phyloP scores from a whole-genome alignment of 2,329 filamentous ascomycete genomes.

The Claviceps purpurea region DNA sequence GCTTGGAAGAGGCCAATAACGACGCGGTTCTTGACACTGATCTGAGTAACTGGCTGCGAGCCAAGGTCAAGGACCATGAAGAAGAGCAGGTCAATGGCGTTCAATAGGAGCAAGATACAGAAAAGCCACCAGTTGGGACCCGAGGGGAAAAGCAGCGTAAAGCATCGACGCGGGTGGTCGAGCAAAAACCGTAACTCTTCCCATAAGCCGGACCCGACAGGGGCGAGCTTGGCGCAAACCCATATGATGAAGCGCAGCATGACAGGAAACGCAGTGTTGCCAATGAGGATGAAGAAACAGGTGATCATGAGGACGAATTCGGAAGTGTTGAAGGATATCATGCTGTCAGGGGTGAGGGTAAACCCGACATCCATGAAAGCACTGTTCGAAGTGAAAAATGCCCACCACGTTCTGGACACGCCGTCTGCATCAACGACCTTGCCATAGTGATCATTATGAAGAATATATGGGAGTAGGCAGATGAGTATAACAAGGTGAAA shows the following conservation, averaged over 20 bases:
- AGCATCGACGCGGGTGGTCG: constrained; percentile 90
- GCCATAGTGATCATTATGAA: constrained; percentile 48
- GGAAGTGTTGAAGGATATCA: constrained; percentile 74
- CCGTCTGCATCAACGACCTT: constrained; percentile 47
- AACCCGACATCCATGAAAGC: constrained; percentile 94
- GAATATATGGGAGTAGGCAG: constrained; percentile 70
- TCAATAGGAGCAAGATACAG: constrained; percentile 67
- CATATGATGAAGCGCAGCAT: constrained; percentile 93
- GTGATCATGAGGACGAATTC: constrained; percentile 64
- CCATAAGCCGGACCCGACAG: constrained; percentile 57
- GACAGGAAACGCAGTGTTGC: constrained; percentile 89
- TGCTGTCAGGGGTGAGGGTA: constrained; percentile 83
- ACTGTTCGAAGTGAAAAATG: constrained; percentile 74
- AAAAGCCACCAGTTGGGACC: constrained; percentile 95
- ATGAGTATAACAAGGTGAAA: constrained; percentile 69
- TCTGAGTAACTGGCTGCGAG: constrained; percentile 49
- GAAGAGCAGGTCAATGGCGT: constrained; percentile 74
- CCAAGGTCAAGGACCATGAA: constrained; percentile 87
- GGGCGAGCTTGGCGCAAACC: constrained; percentile 54
- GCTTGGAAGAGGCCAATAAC: constrained; percentile 86
- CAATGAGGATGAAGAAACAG: constrained; percentile 80
- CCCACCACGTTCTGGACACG: constrained; percentile 73
- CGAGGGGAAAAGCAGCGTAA: constrained; percentile 84
- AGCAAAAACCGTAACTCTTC: constrained; percentile 85
- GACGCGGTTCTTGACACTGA: constrained; percentile 63